Base-by-base conservation (phyloP, 768 basidiomycete species). In the Cystofilobasidium ferigula region DNA sequence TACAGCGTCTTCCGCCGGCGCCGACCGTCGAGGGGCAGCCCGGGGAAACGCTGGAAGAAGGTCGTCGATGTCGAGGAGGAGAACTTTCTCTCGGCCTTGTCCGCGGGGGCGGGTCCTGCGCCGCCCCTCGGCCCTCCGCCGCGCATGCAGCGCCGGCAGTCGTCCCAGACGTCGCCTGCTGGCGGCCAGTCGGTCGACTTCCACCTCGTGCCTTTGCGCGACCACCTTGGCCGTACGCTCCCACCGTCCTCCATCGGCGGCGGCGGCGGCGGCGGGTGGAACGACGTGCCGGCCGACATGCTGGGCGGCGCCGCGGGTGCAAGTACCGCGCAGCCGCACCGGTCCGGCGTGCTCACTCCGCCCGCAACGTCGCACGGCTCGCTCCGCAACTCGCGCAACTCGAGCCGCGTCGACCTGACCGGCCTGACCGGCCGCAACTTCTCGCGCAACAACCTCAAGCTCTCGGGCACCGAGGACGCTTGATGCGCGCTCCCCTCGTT, bases 151-250 rank as follows among this genome's bases (percentile, higher is more conserved):
- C 32, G 13, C 7, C 57, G 45, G 35, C 30, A 34, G 30, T 28
- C 42, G 22, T n/a, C 57, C 10, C 24, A 30, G n/a, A 8, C 35
- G 10, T 22, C 22, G 13, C 12, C 62, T 9, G 7, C 53, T 14
- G 47, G 28, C 53, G 51, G 57, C 6, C 57, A 48, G 20, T 65
- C 64, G 6, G 64, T 65, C 30, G 64, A 65, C 32, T 65, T 65
- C 30, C 64, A 65, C 26, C 64, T 65, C n/a, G 34, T 61, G 3
- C 64, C 64, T 5, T 32, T 65, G n/a, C 57, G 43, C 16, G 64
- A 65, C 24, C 60, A 60, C 28, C 64, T 65, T 18, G 59, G 59
- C 13, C 43, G 48, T 18, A 36, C 64, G 18, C 26, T 65, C 14
- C 57, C 63, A 0, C 20, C 42, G 5, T 59, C 56, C 12, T 32